A percentile compares a stretch with the other conserved stretches of the same genome.
phyloP scores from a whole-genome alignment of 2,329 filamentous ascomycete species.

The Bisporella sp. region DNA sequence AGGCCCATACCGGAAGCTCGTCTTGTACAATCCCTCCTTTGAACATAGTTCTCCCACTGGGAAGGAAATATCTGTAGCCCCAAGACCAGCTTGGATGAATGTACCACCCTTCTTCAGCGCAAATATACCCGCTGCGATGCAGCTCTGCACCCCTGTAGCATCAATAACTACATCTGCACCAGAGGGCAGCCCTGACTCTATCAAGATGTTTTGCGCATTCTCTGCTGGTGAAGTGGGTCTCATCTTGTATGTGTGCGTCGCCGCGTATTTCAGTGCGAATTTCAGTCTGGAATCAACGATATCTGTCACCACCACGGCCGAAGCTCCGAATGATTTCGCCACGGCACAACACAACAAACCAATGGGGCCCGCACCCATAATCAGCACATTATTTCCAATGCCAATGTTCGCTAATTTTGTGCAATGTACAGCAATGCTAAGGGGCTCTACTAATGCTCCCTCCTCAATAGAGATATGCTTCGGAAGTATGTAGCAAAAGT shows the following conservation, averaged over 20 bases:
- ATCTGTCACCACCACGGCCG: conserved; percentile 39
- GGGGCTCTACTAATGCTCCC: conserved; percentile 37
- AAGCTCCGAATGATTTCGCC: conserved; percentile 37
- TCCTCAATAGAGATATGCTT: conserved; percentile 23
- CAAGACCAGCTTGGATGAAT: conserved; percentile 41
- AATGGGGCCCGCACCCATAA: conserved; percentile 44
- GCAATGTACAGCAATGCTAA: conserved; percentile 39
- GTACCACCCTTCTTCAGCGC: conserved; percentile 38
- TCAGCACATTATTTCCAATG: conserved; percentile 35
- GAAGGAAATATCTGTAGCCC: conserved; percentile 11
- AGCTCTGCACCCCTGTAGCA: conserved; percentile 37
- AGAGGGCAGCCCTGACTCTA: conserved; percentile 32
- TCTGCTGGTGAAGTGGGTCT: conserved; percentile 28
- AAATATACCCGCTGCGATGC: conserved; percentile 40
- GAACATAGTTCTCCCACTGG: conserved; percentile 21
- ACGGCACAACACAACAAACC: conserved; percentile 39
- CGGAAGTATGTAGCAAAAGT: conserved; percentile 33
- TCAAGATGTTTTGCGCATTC: conserved; percentile 31
- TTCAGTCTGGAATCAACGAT: conserved; percentile 33
- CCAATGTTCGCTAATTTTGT: conserved; percentile 34
- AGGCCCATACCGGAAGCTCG: conserved; percentile 24
- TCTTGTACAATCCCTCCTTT: conserved; percentile 22
- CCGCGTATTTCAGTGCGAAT: conserved; percentile 38
- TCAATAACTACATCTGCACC: conserved; percentile 45
- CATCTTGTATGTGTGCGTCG: conserved; percentile 36